Evolutionary conservation across 1,284 basidiomycete species (phyloP).

Genomic region (Sanghuangporus baumii): DNA sequence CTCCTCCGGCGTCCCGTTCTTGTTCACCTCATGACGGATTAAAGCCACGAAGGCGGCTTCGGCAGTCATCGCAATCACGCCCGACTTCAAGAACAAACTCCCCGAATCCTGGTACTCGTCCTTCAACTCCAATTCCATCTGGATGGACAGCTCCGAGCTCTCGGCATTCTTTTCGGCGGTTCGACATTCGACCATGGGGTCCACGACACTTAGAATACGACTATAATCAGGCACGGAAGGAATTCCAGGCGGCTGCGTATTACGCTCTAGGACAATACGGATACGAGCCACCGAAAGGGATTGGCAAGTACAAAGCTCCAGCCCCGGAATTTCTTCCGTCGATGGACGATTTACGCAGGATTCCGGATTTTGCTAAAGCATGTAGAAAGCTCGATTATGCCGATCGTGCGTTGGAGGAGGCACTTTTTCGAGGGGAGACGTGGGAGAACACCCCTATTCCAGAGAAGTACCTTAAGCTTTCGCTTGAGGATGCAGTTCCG

Average conservation of each 20-base stretch:
- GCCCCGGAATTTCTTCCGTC: slow-evolving; percentile 10
- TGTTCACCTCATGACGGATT: background rate
- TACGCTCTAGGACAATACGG: slow-evolving; percentile 17
- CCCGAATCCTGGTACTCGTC: background rate
- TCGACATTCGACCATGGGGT: slow-evolving; percentile 15
- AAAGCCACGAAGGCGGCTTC: background rate
- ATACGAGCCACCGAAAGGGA: slow-evolving; percentile 10
- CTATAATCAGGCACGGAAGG: slow-evolving; percentile 14
- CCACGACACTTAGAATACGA: slow-evolving; percentile 17
- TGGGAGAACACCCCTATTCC: slow-evolving; percentile 17
- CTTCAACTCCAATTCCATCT: background rate
- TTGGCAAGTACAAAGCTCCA: slow-evolving; percentile 3
- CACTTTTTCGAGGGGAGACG: slow-evolving; percentile 9
- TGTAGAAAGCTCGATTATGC: slow-evolving; percentile 11
- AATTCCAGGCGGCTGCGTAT: slow-evolving; percentile 16
- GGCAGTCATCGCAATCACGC: slow-evolving; percentile 7
- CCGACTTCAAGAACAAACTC: slow-evolving; percentile 4
- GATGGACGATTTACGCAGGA: slow-evolving; percentile 13
- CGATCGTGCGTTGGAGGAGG: slow-evolving; percentile 15
- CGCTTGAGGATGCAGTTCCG: slow-evolving; percentile 3
- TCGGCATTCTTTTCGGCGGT: slow-evolving; percentile 12
- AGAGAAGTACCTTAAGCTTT: slow-evolving; percentile 7
- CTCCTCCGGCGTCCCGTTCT: slow-evolving; percentile 9
- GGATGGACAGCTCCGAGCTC: slow-evolving; percentile 12
- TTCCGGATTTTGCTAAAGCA: slow-evolving; percentile 11